Conservation (phyloP, 1,284 basidiomycete species). For the Neonothopanus nambi region DNA sequence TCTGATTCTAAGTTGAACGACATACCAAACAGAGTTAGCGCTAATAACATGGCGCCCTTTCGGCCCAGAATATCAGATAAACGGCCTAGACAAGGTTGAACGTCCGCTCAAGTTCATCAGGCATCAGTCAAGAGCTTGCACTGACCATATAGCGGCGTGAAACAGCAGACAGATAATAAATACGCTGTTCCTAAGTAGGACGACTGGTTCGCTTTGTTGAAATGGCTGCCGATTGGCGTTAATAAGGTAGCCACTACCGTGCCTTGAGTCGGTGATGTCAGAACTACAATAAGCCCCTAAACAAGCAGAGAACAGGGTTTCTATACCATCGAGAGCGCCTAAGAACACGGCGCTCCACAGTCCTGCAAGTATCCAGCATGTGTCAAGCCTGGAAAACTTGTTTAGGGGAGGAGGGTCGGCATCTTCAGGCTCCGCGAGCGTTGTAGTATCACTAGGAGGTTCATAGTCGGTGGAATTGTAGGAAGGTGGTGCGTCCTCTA, state of each 20-base stretch:
- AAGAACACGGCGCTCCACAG: conserved; percentile 81
- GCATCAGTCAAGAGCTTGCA: too few species aligned
- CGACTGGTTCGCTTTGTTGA: conserved; percentile 75
- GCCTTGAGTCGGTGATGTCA: conserved; percentile 40
- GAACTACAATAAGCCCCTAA: neutral
- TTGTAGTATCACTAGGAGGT: conserved; percentile 31
- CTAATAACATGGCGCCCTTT: conserved; percentile 82
- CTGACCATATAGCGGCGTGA: conserved; percentile 85
- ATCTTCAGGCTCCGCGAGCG: conserved; percentile 21
- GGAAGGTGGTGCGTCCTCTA: conserved; percentile 42
- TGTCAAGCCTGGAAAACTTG: conserved; percentile 51
- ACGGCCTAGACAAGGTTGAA: conserved; percentile 54
- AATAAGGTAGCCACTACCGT: conserved; percentile 79
- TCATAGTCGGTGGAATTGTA: conserved; percentile 44
- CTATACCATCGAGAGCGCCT: conserved; percentile 76
- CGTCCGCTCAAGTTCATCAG: conserved; percentile 15
- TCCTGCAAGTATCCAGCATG: conserved; percentile 70
- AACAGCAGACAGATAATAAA: conserved; percentile 86
- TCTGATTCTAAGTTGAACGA: conserved; percentile 12
- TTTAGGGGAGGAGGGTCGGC: conserved; percentile 34
- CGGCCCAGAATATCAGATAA: conserved; percentile 87
- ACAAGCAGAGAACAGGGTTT: conserved; percentile 14
- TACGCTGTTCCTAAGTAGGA: conserved; percentile 89
- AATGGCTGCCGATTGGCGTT: conserved; percentile 78
- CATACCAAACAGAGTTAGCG: conserved; percentile 77